Conservation (phyloP, 2,329 filamentous ascomycete genomes). For the Alternaria panax region DNA sequence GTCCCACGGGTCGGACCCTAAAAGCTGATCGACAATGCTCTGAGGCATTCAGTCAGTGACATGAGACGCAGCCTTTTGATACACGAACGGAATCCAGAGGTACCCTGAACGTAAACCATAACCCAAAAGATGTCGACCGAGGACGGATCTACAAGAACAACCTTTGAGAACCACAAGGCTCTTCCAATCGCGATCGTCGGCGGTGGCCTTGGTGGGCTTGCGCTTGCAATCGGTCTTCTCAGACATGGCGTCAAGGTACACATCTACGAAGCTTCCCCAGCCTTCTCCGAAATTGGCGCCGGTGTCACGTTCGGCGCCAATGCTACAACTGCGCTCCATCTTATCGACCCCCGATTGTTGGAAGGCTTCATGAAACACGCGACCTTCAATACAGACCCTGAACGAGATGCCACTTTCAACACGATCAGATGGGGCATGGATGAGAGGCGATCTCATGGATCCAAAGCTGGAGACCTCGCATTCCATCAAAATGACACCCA, state of each 20-base stretch:
- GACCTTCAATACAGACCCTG: slow-evolving; percentile 28
- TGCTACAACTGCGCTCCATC: slow-evolving; percentile 28
- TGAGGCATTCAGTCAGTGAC: neutral
- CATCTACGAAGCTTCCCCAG: slow-evolving; percentile 37
- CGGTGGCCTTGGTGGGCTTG: slow-evolving; percentile 40
- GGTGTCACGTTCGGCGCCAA: slow-evolving; percentile 41
- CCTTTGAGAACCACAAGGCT: neutral
- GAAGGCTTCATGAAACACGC: slow-evolving; percentile 38
- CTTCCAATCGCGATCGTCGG: slow-evolving; percentile 39
- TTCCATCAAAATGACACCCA: slow-evolving; percentile 22
- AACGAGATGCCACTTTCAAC: slow-evolving; percentile 23
- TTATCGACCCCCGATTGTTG: slow-evolving; percentile 31
- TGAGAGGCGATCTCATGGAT: slow-evolving; percentile 14
- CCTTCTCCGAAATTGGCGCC: slow-evolving; percentile 39
- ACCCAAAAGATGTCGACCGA: neutral
- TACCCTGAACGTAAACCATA: neutral
- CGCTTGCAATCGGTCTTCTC: slow-evolving; percentile 38
- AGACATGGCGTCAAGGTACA: slow-evolving; percentile 31
- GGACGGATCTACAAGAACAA: neutral
- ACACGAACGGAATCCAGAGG: neutral
- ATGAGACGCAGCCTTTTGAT: neutral
- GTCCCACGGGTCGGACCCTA: neutral
- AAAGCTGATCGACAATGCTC: neutral
- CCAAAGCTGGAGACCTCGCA: slow-evolving; percentile 28
- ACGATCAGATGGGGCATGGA: slow-evolving; percentile 27